These are phyloP conservation scores for Suillus lakei DNA, from an alignment of 768 basidiomycete species.

Conservation along the genomic window DNA sequence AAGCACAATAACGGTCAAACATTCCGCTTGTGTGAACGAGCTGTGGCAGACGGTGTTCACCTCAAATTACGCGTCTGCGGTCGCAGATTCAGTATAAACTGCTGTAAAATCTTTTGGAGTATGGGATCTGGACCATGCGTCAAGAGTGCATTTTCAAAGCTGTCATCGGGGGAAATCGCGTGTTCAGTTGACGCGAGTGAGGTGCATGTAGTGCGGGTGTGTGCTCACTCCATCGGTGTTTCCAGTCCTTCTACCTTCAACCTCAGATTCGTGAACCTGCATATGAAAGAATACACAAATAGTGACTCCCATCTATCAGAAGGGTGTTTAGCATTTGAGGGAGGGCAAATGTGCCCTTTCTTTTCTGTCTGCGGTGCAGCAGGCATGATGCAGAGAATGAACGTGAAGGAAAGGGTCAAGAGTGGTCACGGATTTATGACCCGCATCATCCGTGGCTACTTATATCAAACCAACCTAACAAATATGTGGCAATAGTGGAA, in stretches of 20 bases:
- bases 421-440: slow-evolving; percentile 38
- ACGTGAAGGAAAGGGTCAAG: slow-evolving; percentile 42
- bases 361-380: slow-evolving; percentile 43
- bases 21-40: slow-evolving; percentile 27
- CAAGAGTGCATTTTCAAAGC: slow-evolving; percentile 81
- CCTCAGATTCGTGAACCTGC: slow-evolving; percentile 78
- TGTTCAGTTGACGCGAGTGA: slow-evolving; percentile 30
- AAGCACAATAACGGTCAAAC: slow-evolving; percentile 39
- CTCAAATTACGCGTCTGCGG: slow-evolving; percentile 91
- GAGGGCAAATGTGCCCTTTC: slow-evolving; percentile 57
- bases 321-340: slow-evolving; percentile 72
- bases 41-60: slow-evolving; percentile 53
- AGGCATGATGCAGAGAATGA: slow-evolving; percentile 40
- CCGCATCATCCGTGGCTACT: slow-evolving; percentile 40
- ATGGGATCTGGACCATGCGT: slow-evolving; percentile 73
- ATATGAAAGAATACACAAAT: slow-evolving; percentile 86
- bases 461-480: slow-evolving; percentile 40
- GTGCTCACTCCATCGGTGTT: slow-evolving; percentile 81
- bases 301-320: slow-evolving; percentile 85
- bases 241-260: slow-evolving; percentile 80
- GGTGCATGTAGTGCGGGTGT: slow-evolving; percentile 23
- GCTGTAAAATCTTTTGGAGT: slow-evolving; percentile 71
- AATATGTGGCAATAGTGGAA: slow-evolving; percentile 40
- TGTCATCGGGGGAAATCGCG: slow-evolving; percentile 43
- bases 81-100: slow-evolving; percentile 81